Evolutionary conservation across 148 eudicot species (phyloP), one percentile per base, ranked within the genome.

Genomic region (Linanthus parryae): DNA sequence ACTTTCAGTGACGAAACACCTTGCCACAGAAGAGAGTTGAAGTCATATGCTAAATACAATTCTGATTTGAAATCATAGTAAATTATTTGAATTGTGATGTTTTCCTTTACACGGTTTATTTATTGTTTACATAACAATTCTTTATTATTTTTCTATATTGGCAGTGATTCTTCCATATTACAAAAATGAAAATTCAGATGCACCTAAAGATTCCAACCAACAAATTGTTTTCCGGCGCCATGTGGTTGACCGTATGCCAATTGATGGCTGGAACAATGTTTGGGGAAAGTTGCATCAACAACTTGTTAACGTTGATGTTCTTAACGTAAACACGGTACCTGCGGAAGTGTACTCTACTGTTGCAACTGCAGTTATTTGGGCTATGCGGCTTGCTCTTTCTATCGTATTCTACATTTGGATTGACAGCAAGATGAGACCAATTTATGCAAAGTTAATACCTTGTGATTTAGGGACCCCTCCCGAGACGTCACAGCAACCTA

Each of bases 221-320:
- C 80, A 80, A 44, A 63, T 90, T 64, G 54, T 90, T 31, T 90
- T 39, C 44, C 71, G 71, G 54, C 91, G 95, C 37, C 95, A 90
- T 67, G 57, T 80, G 26, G 88, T 85, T 56, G 85, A 90, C 21
- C 81, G 73, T 38, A 90, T 90, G 97, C 97, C 97, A 22, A 67
- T 82, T 45, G 97, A 90, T 57, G 67, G 80, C 62, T 90, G 97
- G 97, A 85, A 82, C 68, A 94, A 80, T 61, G 87, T 78, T 50
- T 90, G 97, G 97, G 60, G 64, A 37, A 90, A 90, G 71, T 76
- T 90, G 76, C 95, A 85, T 74, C 87, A 90, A 38, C 97, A 90
- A 58, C 61, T 85, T 51, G 80, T 85, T 48, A 90, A 85, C 56
- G 92, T 90, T 57, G 95, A 90, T 71, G 88, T 90, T 54, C 53